phyloP scores from a whole-genome alignment of 2,329 filamentous ascomycete genomes.

The Stemphylium lycopersici region DNA sequence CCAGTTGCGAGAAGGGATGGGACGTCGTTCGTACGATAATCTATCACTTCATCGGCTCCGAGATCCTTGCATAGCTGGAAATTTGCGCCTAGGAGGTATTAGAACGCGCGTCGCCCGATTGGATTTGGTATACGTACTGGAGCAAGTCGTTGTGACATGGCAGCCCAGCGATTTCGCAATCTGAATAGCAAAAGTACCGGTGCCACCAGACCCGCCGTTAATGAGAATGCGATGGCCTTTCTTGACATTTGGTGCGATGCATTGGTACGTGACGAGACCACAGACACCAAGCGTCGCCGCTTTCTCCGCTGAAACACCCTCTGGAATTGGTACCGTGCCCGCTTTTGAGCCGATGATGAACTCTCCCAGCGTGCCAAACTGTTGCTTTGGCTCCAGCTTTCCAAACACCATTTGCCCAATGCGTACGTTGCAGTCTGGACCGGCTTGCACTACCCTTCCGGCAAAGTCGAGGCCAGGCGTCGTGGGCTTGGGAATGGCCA shows the following conservation, averaged over 20 bases:
- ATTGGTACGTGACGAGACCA: constrained; percentile 30
- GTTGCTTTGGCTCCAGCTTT: constrained; percentile 32
- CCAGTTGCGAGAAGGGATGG: constrained; percentile 52
- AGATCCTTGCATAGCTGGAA: constrained; percentile 60
- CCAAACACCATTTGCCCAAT: constrained; percentile 30
- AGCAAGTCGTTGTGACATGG: constrained; percentile 64
- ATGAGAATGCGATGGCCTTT: constrained; percentile 60
- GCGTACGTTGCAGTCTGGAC: constrained; percentile 8
- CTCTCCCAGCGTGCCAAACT: constrained; percentile 27
- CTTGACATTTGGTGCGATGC: constrained; percentile 29
- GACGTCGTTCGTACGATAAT: constrained; percentile 61
- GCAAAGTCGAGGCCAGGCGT: constrained; percentile 31
- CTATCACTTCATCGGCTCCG: constrained; percentile 67
- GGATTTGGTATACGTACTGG: constrained; percentile 35
- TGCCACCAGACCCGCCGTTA: constrained; percentile 68
- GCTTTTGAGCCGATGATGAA: constrained; percentile 27
- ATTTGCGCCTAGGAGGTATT: constrained; percentile 52
- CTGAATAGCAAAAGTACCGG: constrained; percentile 66
- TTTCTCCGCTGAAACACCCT: constrained; percentile 14
- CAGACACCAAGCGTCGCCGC: constrained; percentile 30
- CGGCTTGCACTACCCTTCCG: constrained; percentile 17
- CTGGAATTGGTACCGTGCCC: constrained; percentile 25
- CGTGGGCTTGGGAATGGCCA: constrained; percentile 30
- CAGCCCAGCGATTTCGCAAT: constrained; percentile 66
- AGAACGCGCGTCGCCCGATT: not conserved